Evolutionary conservation across 2,329 filamentous ascomycete genomes (phyloP), one percentile per base, ranked within the genome.

Genomic region (Ustulina deusta): DNA sequence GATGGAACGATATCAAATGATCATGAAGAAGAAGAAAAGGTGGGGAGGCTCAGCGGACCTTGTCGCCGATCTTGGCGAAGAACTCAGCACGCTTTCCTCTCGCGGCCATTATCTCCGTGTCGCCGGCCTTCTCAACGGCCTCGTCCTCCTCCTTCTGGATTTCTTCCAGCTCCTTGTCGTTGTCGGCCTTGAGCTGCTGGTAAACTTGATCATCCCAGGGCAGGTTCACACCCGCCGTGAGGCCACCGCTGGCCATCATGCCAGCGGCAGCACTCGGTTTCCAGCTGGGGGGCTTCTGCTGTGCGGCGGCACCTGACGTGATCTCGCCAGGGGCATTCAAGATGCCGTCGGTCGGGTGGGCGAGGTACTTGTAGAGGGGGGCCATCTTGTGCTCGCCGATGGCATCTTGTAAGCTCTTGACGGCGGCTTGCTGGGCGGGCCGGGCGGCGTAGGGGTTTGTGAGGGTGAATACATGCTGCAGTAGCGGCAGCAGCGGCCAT

Each of bases 21-120:
- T n/a, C n/a, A 27, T 13, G 25, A 27, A 25, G 27, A 32, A 29
- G 27, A 27, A n/a, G 52, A 49, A 59, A n/a, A 34, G 38, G 32
- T 22, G 34, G 29, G 40, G 10, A 52, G 49, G 13, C 10, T 22
- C 11, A 36, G 73, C 80, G 70, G 81, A 94, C 94, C 91, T 98
- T 98, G 83, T 99, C 96, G 74, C 94, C 95, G 71, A 98, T 93
- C 73, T 93, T 89, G 68, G 97, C 95, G 87, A 93, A 97, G 81
- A 97, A 97, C 81, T 99, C 96, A 68, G 96, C 96, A 76, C 94
- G 88, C 87, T 98, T 98, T 74, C 94, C 94, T 81, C 92, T 90
- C 73, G 94, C 96, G 63, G 93, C 93, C 82, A 95, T 90, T 72
- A 99, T 90, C 83, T 99, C 96, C 13, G 93, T 97, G 77, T 99